phyloP scores from a whole-genome alignment of 2,329 filamentous ascomycete genomes.

The Triangularia verruculosa region DNA sequence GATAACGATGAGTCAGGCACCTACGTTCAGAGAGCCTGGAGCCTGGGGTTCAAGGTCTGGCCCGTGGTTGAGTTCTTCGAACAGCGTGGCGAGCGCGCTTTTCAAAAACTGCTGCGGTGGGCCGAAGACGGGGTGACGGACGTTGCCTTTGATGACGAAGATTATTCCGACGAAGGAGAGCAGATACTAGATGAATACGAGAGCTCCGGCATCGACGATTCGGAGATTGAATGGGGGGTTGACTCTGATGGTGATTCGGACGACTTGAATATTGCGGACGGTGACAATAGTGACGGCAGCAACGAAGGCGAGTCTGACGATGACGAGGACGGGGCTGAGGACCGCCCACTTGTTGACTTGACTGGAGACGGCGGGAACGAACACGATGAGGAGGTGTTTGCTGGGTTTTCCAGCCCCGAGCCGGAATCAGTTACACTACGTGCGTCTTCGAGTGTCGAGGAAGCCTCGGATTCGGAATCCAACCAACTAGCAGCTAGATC shows the following conservation, averaged over 20 bases:
- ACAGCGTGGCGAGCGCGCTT: background rate
- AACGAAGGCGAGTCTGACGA: slow-evolving; percentile 8
- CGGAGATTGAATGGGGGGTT: background rate
- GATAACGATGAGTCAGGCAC: background rate
- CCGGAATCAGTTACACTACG: slow-evolving; percentile 2
- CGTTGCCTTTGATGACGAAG: background rate
- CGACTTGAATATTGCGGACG: slow-evolving; percentile 9
- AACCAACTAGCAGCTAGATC: slow-evolving; percentile 1
- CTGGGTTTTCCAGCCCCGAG: slow-evolving; percentile 21
- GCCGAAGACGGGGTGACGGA: background rate
- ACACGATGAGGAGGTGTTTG: background rate
- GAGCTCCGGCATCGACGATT: slow-evolving; percentile 20
- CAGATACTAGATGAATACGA: slow-evolving; percentile 15
- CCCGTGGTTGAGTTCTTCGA: slow-evolving; percentile 10
- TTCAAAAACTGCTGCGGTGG: background rate
- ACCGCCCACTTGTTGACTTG: background rate
- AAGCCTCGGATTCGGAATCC: slow-evolving; percentile 7
- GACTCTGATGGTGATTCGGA: background rate
- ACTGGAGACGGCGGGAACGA: background rate
- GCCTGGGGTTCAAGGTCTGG: background rate
- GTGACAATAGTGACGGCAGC: slow-evolving; percentile 21
- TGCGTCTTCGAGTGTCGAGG: slow-evolving; percentile 8
- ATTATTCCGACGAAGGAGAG: background rate
- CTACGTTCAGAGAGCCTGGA: background rate
- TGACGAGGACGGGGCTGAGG: slow-evolving; percentile 2